These are phyloP conservation scores for Candida tammaniensis DNA, from an alignment of 805 yeast genomes.

Conservation along the genomic window DNA sequence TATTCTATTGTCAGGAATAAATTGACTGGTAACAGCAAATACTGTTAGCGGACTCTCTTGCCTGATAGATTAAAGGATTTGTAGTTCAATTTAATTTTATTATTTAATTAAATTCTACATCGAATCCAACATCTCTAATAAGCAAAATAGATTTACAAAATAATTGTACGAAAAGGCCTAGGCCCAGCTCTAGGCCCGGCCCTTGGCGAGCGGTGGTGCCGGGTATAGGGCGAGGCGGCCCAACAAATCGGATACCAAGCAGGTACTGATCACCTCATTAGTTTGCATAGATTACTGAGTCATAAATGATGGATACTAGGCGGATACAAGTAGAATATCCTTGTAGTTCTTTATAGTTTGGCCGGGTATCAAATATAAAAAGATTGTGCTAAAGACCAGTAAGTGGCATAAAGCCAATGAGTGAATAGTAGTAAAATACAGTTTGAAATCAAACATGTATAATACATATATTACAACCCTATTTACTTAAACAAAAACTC, in stretches of 20 bases:
- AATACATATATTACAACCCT: constrained; percentile 17
- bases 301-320: no score
- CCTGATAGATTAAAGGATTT: constrained; percentile 20
- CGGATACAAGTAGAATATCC: no score
- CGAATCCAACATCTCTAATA: background rate
- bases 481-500: constrained; percentile 40
- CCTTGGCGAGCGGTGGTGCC: no score
- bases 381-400: no score
- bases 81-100: background rate
- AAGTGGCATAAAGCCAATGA: background rate
- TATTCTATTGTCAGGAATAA: constrained; percentile 8
- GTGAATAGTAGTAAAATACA: background rate
- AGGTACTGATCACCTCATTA: no score
- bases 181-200: no score
- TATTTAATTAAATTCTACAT: background rate
- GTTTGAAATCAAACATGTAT: constrained; percentile 3
- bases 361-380: no score
- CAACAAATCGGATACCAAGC: no score
- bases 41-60: constrained; percentile 28
- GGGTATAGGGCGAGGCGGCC: no score
- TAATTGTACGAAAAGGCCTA: no score
- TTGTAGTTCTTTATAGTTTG: no score
- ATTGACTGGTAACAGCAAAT: constrained; percentile 14
- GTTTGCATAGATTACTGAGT: no score
- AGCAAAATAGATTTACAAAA: background rate